These are phyloP conservation scores for Rhododendron kiyosumense DNA, from an alignment of 148 eudicot species.

Conservation along the genomic window DNA sequence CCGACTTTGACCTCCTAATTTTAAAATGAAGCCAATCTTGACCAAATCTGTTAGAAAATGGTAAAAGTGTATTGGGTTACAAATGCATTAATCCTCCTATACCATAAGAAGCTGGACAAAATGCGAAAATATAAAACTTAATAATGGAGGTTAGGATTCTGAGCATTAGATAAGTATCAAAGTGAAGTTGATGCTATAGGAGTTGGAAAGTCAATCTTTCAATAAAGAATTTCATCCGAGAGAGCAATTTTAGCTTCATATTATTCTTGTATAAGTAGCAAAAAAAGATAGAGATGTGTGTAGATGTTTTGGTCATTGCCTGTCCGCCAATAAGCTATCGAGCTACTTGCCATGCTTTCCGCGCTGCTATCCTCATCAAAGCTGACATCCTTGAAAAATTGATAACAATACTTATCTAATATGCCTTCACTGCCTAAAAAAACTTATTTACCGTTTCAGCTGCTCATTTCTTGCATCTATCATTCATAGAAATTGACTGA, in stretches of 20 bases:
- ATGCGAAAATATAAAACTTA: not conserved
- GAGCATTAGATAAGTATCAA: not conserved
- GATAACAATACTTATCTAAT: no score
- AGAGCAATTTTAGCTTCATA: not conserved
- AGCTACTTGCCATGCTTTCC: no score
- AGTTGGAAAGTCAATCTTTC: not conserved
- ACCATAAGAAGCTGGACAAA: not conserved
- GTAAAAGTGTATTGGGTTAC: not conserved
- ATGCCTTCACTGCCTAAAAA: no score
- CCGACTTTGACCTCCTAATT: not conserved
- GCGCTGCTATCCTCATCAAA: no score
- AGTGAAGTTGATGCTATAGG: not conserved
- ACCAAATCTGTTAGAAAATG: not conserved
- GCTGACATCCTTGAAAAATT: no score
- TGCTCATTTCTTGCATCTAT: no score
- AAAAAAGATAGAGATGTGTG: no score
- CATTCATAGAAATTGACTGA: no score
- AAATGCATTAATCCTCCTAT: not conserved
- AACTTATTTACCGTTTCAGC: no score
- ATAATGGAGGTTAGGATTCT: not conserved
- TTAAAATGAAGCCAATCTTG: not conserved
- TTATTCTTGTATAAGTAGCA: no score
- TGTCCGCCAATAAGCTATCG: no score
- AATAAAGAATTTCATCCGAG: not conserved
- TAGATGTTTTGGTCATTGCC: no score